These are phyloP conservation scores for Spergularia marina DNA, from an alignment of 148 eudicot genomes.

Conservation along the genomic window DNA sequence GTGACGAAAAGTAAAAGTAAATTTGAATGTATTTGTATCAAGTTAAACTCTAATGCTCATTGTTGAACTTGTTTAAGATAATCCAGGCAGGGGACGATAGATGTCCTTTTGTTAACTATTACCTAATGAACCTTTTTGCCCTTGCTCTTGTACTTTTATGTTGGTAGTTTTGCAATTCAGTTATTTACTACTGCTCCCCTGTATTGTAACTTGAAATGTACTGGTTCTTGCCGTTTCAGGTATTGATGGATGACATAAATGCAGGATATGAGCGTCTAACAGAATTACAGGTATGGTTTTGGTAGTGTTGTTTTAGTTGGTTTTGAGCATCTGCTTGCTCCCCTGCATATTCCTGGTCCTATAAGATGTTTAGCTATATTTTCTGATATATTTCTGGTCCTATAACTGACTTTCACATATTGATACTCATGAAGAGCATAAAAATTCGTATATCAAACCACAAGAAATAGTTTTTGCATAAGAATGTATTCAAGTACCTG, in stretches of 20 bases:
- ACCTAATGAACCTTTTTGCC: neutral
- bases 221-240: slow-evolving; percentile 40
- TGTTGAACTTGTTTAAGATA: too few species aligned
- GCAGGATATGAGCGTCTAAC: slow-evolving; percentile 94
- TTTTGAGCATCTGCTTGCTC: neutral
- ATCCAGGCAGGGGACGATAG: neutral
- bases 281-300: slow-evolving; percentile 68
- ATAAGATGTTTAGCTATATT: neutral
- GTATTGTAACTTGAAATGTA: neutral
- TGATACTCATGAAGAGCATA: neutral
- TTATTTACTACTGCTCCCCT: neutral
- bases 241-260: slow-evolving; percentile 91
- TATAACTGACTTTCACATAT: neutral
- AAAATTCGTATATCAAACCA: neutral
- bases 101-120: neutral
- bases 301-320: neutral
- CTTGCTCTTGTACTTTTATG: neutral
- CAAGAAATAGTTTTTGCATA: too few species aligned
- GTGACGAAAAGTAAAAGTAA: too few species aligned
- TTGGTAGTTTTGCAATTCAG: neutral
- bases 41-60: too few species aligned
- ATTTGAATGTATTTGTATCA: too few species aligned
- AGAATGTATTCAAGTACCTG: too few species aligned
- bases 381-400: neutral
- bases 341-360: neutral